Percentiles rank a stretch among this genome's conserved stretches.
phyloP scores from a whole-genome alignment of 2,329 filamentous ascomycete species.

The Trichoderma sp. region DNA sequence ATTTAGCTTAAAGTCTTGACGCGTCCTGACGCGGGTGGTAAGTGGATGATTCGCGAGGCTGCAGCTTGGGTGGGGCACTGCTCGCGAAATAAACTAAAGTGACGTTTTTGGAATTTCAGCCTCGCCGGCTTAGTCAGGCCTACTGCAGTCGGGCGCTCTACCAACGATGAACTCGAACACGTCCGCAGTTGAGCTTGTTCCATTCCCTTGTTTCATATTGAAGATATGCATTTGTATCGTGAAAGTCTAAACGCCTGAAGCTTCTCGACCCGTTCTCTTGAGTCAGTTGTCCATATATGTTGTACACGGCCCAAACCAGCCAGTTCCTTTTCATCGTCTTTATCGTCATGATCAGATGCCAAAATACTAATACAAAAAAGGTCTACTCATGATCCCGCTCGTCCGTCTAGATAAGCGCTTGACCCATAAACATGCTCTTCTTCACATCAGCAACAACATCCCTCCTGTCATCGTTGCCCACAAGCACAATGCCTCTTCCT shows the following conservation, averaged over 20 bases:
- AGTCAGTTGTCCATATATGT: background rate
- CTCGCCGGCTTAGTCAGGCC: constrained; percentile 27
- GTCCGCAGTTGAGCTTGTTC: background rate
- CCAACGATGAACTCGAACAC: no score
- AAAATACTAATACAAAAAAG: background rate
- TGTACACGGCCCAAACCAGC: background rate
- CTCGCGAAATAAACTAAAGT: background rate
- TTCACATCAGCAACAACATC: constrained; percentile 91
- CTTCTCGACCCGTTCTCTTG: background rate
- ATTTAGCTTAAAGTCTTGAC: constrained; percentile 33
- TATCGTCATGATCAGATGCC: background rate
- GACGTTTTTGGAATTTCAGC: constrained; percentile 3
- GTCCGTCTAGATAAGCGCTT: constrained; percentile 67
- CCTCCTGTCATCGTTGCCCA: constrained; percentile 84
- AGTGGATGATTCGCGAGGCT: constrained; percentile 26
- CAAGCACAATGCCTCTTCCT: constrained; percentile 85
- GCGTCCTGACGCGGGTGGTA: constrained; percentile 37
- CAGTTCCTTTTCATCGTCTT: background rate
- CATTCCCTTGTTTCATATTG: background rate
- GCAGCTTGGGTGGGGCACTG: constrained; percentile 4
- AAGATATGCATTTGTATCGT: background rate
- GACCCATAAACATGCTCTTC: constrained; percentile 82
- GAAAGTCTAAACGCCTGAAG: background rate
- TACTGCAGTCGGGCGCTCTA: background rate
- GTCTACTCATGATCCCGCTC: background rate